Evolutionary conservation across 192 early-diverging fungal genomes (phyloP), one percentile per base, ranked within the genome.

Genomic region (Podila epicladia): DNA sequence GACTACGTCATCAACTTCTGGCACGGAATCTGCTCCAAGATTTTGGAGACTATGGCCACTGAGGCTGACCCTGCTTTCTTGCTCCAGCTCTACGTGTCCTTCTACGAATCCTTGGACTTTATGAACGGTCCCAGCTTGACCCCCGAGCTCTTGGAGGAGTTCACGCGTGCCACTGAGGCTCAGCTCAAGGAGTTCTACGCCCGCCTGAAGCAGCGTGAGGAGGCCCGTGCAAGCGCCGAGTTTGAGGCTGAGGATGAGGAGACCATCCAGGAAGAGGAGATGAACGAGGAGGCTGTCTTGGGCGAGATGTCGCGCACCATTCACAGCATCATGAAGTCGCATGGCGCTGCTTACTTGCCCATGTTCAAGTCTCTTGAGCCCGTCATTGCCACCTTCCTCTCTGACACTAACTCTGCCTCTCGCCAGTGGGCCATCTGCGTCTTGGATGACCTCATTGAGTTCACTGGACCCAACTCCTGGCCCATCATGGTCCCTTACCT

Each of bases 381-480:
- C 0, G 76, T 92, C 50, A 85, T 97, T 2, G 82, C 75, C 9
- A 83, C 73, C 50, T 93, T 91, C 82, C 72, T 93, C 67, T 68
- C 69, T 1, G 93, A 94, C 75, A 69, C 75, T 22, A 87, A 89
- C 67, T 77, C 87, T 57, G 77, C 91, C 11, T 87, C 93, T 32
- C 91, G 94, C 31, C 98, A 97, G 89, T 97, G 94, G 93, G 95
- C 95, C 33, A 86, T 98, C 68, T 95, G 95, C 74, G 92, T 97
- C 5, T 91, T 94, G 71, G 94, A 94, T 71, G 97, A 98, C 82
- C 77, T 99, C 64, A 86, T 98, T 29, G 95, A 99, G 85, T 99
- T 91, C 73, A 89, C 92, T n/a, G 95, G 94, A 1, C 92, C 90
- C 11, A 85, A 80, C 31, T 94, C 89, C 22, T 93, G 69, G 83